Evolutionary conservation across 2,329 filamentous ascomycete genomes (phyloP), one percentile per base, ranked within the genome.

Genomic region (Chaetomiaceae sp.): DNA sequence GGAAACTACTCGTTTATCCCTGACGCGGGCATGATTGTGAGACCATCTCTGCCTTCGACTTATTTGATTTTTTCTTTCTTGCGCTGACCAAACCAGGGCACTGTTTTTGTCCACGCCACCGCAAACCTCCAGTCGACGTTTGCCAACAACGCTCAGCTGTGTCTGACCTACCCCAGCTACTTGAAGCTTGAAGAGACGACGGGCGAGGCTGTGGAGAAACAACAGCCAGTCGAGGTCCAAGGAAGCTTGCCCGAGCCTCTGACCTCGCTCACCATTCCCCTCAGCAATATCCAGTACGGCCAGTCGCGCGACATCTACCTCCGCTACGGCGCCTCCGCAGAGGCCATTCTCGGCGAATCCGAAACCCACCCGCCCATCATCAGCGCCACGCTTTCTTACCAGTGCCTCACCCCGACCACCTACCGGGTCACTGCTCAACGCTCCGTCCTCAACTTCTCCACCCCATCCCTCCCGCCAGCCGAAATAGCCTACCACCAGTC

Each of bases 1-100:
- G 81, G 81, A 1, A 79, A 74, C 60, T 85, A 81, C 51, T 68
- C 77, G 8, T 84, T 83, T 55, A 83, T 84, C 16, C 76, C 79
- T 0, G 80, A 84, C 48, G 73, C 77, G 0, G 77, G 79, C 52
- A 82, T 84, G 78, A 77, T 84, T 53, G 70, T 73, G 55, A 50
- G 68, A n/a, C n/a, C n/a, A n/a, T n/a, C n/a, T n/a, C n/a, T n/a
- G n/a, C n/a, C n/a, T n/a, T n/a, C n/a, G n/a, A n/a, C n/a, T n/a
- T 56, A 12, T 23, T 13, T 44, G 14, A 20, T 34, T 19, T 1
- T 27, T 6, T 25, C 9, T 38, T 25, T 9, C 14, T n/a, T 21
- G 7, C 13, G 16, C 31, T 44, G 33, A 37, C 44, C 5, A 48
- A 7, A 14, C 0, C 23, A 72, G 68, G 77, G 77, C 3, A 83